Conservation (phyloP, 2,329 filamentous ascomycete genomes). For the Pyrenophora graminea region DNA sequence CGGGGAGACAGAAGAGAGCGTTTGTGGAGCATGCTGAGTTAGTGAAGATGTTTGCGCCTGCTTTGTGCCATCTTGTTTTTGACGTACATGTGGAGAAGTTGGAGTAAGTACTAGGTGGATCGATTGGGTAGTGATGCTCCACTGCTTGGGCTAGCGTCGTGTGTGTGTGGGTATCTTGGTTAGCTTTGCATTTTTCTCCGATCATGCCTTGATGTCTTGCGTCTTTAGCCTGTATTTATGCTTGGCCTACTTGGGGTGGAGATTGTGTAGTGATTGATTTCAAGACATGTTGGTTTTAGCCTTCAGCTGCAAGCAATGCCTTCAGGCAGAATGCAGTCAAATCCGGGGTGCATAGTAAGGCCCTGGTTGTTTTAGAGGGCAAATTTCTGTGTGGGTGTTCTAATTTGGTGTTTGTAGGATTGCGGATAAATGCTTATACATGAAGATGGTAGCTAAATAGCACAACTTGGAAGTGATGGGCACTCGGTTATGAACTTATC, state of each 20-base stretch:
- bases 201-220: no score
- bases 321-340: neutral
- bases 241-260: neutral
- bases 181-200: neutral
- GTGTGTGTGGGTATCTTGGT: neutral
- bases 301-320: neutral
- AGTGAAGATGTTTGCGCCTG: conserved; percentile 66
- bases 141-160: neutral
- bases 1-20: conserved; percentile 9
- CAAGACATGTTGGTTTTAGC: neutral
- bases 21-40: conserved; percentile 55
- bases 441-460: no score
- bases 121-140: neutral
- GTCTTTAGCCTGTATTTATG: no score
- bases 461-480: no score
- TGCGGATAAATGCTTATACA: no score
- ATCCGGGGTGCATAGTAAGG: neutral
- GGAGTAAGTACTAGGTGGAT: neutral
- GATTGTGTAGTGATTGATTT: no score
- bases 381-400: neutral
- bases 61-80: conserved; percentile 65
- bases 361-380: neutral
- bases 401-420: neutral
- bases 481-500: no score
- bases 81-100: conserved; percentile 50